Evolutionary conservation across 2,329 filamentous ascomycete genomes (phyloP).

Genomic region (Niveomyces coronatus): DNA sequence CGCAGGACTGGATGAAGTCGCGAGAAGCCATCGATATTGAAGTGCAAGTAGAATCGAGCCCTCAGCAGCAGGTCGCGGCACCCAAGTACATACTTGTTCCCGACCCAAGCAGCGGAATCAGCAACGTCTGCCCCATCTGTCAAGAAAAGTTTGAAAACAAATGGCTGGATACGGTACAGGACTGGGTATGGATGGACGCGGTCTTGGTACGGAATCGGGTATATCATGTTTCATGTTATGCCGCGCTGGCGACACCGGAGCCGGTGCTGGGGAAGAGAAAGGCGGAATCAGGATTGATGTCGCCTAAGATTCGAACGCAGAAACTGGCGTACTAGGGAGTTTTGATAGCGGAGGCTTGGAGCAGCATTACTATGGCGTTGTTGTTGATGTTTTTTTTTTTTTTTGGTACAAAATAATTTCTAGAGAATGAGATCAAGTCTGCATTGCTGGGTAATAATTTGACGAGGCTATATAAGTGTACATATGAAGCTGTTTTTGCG

Average conservation of each 20-base stretch:
- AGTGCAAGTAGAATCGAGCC: slow-evolving; percentile 24
- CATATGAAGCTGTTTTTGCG: no score
- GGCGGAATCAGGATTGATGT: slow-evolving; percentile 47
- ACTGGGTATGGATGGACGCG: slow-evolving; percentile 95
- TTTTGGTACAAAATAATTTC: neutral
- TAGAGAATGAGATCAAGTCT: no score
- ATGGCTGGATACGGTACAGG: slow-evolving; percentile 86
- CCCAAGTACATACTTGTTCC: slow-evolving; percentile 75
- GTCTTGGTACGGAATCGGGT: slow-evolving; percentile 66
- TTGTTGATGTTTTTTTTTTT: neutral
- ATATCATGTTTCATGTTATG: slow-evolving; percentile 84
- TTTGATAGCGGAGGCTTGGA: no score
- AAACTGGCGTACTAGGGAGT: slow-evolving; percentile 8
- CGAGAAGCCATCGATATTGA: slow-evolving; percentile 67
- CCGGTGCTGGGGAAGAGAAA: slow-evolving; percentile 64
- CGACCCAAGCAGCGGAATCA: slow-evolving; percentile 62
- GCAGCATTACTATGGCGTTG: neutral
- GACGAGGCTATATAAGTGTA: no score
- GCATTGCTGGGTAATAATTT: no score
- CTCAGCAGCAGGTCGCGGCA: slow-evolving; percentile 29
- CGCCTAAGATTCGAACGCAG: slow-evolving; percentile 23
- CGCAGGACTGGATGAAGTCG: slow-evolving; percentile 79
- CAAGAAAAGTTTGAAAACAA: slow-evolving; percentile 89
- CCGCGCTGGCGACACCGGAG: slow-evolving; percentile 65
- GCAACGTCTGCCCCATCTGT: slow-evolving; percentile 82